These are phyloP conservation scores for Kwoniella mangroviensis DNA, from an alignment of 768 basidiomycete species.

Conservation along the genomic window DNA sequence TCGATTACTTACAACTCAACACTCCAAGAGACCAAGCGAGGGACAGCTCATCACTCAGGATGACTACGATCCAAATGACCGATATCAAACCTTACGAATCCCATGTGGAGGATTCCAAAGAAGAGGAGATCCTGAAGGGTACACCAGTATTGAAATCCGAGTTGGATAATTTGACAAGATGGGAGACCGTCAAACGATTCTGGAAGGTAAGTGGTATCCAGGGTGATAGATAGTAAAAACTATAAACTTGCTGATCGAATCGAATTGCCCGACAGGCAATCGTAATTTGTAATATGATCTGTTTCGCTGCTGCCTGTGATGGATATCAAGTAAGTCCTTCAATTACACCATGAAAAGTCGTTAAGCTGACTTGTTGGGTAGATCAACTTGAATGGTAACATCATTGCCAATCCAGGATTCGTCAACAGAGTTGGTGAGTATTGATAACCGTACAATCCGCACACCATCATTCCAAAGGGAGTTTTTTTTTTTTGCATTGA, in stretches of 20 bases:
- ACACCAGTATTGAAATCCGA: conserved; percentile 19
- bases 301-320: conserved; percentile 31
- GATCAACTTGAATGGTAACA: conserved; percentile 30
- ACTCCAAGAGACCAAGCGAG: too few species aligned
- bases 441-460: background rate
- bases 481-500: too few species aligned
- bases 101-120: conserved; percentile 16
- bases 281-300: conserved; percentile 25
- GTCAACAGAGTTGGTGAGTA: conserved; percentile 15
- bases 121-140: conserved; percentile 4
- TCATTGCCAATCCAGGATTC: conserved; percentile 35
- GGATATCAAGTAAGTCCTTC: conserved; percentile 26
- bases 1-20: too few species aligned
- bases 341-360: background rate
- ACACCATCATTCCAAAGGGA: background rate
- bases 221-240: background rate
- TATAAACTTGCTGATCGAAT: background rate
- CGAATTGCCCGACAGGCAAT: conserved; percentile 16
- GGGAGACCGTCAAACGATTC: conserved; percentile 24
- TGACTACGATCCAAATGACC: background rate
- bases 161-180: conserved; percentile 15
- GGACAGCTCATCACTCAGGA: background rate
- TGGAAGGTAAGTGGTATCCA: conserved; percentile 14
- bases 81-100: conserved; percentile 19
- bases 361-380: conserved; percentile 3